phyloP scores from a whole-genome alignment of 2,329 filamentous ascomycete genomes.

The Fusarium annulatum region DNA sequence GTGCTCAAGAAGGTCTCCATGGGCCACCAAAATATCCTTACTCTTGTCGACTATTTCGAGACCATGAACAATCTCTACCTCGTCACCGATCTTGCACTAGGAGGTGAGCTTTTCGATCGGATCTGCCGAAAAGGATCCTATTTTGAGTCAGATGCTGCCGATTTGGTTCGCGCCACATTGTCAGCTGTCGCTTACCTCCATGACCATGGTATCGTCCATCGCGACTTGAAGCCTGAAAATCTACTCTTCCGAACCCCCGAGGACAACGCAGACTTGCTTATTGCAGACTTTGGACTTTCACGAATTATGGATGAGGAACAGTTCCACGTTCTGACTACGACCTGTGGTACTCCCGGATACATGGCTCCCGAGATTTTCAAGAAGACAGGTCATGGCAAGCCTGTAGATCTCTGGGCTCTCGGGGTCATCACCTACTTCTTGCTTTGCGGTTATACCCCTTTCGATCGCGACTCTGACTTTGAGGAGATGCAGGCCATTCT shows the following conservation, averaged over 20 bases:
- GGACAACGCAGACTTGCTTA: slow-evolving; percentile 95
- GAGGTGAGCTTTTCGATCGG: slow-evolving; percentile 96
- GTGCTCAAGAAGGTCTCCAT: slow-evolving; percentile 98
- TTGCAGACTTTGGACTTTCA: slow-evolving; percentile 95
- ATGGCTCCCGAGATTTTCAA: slow-evolving; percentile 99
- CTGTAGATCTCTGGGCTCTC: slow-evolving; percentile 97
- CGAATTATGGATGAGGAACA: slow-evolving; percentile 99
- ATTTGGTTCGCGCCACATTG: slow-evolving; percentile 92
- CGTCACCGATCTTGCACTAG: slow-evolving; percentile 94
- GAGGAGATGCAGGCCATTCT: slow-evolving; percentile 99
- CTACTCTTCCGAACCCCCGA: slow-evolving; percentile 96
- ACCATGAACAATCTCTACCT: slow-evolving; percentile 99
- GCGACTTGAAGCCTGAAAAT: slow-evolving; percentile 97
- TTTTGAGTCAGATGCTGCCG: slow-evolving; percentile 96
- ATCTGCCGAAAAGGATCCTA: slow-evolving; percentile 99
- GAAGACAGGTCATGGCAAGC: slow-evolving; percentile 97
- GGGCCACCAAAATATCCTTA: slow-evolving; percentile 98
- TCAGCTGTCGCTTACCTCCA: slow-evolving; percentile 99
- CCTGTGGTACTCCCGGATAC: slow-evolving; percentile 96
- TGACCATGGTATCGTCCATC: slow-evolving; percentile 98
- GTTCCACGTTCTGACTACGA: slow-evolving; percentile 97
- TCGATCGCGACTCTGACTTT: slow-evolving; percentile 95
- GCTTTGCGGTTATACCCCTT: slow-evolving; percentile 96
- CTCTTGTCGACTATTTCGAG: slow-evolving; percentile 98
- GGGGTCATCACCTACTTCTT: slow-evolving; percentile 99